Conservation (phyloP, 805 yeast species). For the Candida pseudofarinosa region DNA sequence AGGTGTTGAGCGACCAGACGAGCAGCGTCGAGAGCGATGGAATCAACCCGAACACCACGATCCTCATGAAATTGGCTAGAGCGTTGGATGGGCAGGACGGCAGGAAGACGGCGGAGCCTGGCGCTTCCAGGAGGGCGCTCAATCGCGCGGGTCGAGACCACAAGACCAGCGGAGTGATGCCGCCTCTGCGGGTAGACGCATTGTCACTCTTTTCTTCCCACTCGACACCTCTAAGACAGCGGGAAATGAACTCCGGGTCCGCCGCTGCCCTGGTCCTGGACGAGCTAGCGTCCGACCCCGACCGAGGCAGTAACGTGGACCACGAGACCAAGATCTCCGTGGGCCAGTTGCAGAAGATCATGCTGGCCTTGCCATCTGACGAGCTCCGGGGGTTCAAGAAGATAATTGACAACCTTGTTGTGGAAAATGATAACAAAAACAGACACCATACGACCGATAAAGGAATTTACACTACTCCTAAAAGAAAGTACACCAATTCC, state of each 20-base stretch:
- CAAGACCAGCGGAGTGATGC: not conserved
- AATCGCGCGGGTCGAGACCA: not conserved
- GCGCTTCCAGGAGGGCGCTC: not conserved
- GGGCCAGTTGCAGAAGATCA: conserved; percentile 12
- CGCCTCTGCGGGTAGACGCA: not conserved
- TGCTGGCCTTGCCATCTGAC: conserved; percentile 14
- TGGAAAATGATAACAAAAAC: conserved; percentile 1
- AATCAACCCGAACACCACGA: conserved; percentile 3
- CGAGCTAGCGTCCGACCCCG: not conserved
- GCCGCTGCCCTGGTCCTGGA: too few species aligned
- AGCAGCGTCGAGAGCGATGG: not conserved
- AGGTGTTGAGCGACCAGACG: conserved; percentile 1
- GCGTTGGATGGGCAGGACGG: conserved; percentile 9
- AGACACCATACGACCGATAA: not conserved
- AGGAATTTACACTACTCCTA: conserved; percentile 1
- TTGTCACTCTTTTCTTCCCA: conserved; percentile 15
- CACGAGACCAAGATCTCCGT: conserved; percentile 1
- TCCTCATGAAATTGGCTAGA: conserved; percentile 13
- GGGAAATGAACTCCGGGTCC: not conserved
- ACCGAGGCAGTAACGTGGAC: not conserved
- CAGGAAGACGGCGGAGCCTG: not conserved
- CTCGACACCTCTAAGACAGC: conserved; percentile 18
- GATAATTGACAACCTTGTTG: conserved; percentile 4
- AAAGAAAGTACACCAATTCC: not conserved
- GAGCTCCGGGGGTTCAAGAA: conserved; percentile 14